These are phyloP conservation scores for Candida taoyuanica DNA, from an alignment of 805 yeast species.

Conservation along the genomic window DNA sequence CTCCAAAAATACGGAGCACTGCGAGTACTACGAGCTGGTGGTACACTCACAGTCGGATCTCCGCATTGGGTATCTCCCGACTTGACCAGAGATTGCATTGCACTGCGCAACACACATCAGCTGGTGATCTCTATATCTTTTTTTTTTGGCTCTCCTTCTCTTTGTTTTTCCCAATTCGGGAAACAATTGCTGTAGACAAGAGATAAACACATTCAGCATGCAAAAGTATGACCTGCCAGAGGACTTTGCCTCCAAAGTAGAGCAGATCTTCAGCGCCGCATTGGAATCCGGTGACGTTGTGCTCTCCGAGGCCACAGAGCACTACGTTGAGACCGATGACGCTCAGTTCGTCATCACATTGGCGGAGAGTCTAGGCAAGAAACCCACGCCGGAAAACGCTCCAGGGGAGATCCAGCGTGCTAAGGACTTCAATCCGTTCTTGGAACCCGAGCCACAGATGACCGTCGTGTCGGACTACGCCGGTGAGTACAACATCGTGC, in stretches of 20 bases:
- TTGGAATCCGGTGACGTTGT: constrained; percentile 39
- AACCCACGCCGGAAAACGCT: constrained; percentile 35
- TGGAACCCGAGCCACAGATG: constrained; percentile 71
- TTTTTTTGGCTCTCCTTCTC: neutral
- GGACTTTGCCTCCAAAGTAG: constrained; percentile 33
- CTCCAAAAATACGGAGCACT: no score
- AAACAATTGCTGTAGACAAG: neutral
- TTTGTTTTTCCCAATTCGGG: neutral
- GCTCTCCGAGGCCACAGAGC: constrained; percentile 45
- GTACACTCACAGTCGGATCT: no score
- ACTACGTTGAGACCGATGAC: constrained; percentile 28
- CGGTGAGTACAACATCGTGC: constrained; percentile 53
- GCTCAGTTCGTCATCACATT: constrained; percentile 30
- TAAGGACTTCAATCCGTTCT: constrained; percentile 62
- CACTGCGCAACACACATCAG: no score
- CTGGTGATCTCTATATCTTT: neutral
- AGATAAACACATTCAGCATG: constrained; percentile 19
- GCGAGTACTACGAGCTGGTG: no score
- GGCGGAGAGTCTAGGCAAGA: constrained; percentile 31
- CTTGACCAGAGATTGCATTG: no score
- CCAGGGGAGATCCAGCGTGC: constrained; percentile 31
- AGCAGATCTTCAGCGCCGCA: constrained; percentile 45
- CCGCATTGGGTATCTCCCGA: neutral
- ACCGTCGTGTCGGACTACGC: constrained; percentile 53
- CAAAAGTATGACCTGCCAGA: constrained; percentile 31